These are phyloP conservation scores for Penicillium brevicompactum DNA, from an alignment of 2,329 filamentous ascomycete species.

Conservation along the genomic window DNA sequence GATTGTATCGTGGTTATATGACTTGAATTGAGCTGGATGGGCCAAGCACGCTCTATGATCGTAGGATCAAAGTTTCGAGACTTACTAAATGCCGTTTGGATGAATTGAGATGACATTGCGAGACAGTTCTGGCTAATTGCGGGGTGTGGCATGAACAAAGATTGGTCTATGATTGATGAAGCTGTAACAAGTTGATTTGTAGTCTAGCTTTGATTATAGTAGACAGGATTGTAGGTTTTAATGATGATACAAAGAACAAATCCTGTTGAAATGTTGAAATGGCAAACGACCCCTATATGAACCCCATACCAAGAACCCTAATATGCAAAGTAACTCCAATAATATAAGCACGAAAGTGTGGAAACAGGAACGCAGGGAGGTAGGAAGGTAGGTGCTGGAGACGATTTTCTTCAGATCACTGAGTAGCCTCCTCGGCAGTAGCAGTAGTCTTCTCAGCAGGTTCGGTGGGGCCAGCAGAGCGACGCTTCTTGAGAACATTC, in stretches of 20 bases:
- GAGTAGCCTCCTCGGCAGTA: conserved; percentile 27
- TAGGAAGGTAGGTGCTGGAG: background rate
- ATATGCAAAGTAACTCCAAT: conserved; percentile 23
- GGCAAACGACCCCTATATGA: conserved; percentile 6
- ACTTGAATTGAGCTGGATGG: background rate
- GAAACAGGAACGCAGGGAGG: background rate
- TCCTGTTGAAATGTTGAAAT: conserved; percentile 9
- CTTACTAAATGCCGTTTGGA: background rate
- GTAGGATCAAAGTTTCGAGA: background rate
- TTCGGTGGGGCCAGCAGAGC: conserved; percentile 30
- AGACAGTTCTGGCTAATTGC: background rate
- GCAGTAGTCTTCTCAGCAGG: conserved; percentile 28
- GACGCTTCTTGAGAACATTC: conserved; percentile 88
- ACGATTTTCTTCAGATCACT: conserved; percentile 21
- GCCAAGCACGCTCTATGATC: background rate
- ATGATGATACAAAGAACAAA: conserved; percentile 21
- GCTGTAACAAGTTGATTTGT: conserved; percentile 4
- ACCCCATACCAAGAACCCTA: conserved; percentile 16
- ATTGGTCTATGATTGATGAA: conserved; percentile 1
- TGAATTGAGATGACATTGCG: background rate
- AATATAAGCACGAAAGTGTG: conserved; percentile 1
- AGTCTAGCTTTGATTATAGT: conserved; percentile 2
- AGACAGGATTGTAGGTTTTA: conserved; percentile 6
- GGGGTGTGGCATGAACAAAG: conserved; percentile 1
- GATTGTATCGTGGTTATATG: background rate